Evolutionary conservation across 2,329 filamentous ascomycete species (phyloP).

Genomic region (Cladophialophora psammophila): DNA sequence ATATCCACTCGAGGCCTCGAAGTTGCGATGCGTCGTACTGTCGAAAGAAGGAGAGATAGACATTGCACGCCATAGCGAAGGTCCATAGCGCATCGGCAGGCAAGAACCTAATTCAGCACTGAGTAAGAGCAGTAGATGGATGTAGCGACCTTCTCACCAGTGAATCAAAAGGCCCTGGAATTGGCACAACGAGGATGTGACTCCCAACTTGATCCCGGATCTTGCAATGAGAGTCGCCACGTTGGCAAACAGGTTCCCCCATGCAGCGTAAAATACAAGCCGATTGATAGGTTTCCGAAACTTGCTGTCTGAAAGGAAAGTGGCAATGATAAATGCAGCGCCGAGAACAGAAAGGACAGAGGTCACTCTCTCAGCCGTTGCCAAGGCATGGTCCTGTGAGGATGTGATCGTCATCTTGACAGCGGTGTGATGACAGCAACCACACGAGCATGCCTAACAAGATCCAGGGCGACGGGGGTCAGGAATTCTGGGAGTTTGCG

Average conservation of each 20-base stretch:
- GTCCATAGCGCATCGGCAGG: slow-evolving; percentile 79
- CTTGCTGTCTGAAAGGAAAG: slow-evolving; percentile 70
- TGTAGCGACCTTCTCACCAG: slow-evolving; percentile 64
- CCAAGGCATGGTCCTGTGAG: slow-evolving; percentile 62
- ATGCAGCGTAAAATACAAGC: slow-evolving; percentile 81
- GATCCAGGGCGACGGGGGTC: background rate
- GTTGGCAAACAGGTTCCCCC: slow-evolving; percentile 80
- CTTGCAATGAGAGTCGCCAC: slow-evolving; percentile 77
- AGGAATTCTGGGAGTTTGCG: slow-evolving; percentile 6
- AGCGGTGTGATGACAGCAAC: slow-evolving; percentile 6
- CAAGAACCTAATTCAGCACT: slow-evolving; percentile 68
- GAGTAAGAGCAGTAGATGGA: background rate
- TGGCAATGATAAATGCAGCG: slow-evolving; percentile 73
- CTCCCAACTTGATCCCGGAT: slow-evolving; percentile 60
- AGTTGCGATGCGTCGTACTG: slow-evolving; percentile 72
- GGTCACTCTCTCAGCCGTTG: slow-evolving; percentile 69
- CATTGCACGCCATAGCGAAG: slow-evolving; percentile 82
- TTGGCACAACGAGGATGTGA: slow-evolving; percentile 70
- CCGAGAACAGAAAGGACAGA: slow-evolving; percentile 76
- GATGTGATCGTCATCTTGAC: slow-evolving; percentile 33
- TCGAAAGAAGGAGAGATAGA: slow-evolving; percentile 80
- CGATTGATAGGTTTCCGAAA: slow-evolving; percentile 90
- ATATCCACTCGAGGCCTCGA: slow-evolving; percentile 73
- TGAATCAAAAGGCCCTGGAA: slow-evolving; percentile 82
- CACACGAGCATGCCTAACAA: slow-evolving; percentile 12